These are phyloP conservation scores for Aspergillus hancockii DNA, from an alignment of 495 filamentous ascomycete genomes.

Conservation along the genomic window DNA sequence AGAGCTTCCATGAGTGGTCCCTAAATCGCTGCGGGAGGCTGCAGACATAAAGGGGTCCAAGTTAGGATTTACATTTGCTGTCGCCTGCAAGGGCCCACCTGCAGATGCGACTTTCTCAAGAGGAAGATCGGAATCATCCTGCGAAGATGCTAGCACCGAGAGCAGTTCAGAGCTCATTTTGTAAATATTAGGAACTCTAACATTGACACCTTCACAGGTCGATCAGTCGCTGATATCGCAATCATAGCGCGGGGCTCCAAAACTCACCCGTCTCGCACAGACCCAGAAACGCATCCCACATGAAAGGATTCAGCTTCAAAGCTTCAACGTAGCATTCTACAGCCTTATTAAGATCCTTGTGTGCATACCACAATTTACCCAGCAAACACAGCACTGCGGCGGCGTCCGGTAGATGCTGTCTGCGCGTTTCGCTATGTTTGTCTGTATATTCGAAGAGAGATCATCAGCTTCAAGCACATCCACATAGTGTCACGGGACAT, in stretches of 20 bases:
- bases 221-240: slow-evolving; percentile 21
- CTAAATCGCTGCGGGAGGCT: slow-evolving; percentile 41
- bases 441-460: slow-evolving; percentile 41
- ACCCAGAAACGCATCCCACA: slow-evolving; percentile 96
- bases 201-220: slow-evolving; percentile 62
- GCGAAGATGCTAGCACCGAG: slow-evolving; percentile 41
- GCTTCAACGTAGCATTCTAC: slow-evolving; percentile 83
- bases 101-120: slow-evolving; percentile 39
- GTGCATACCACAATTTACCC: slow-evolving; percentile 81
- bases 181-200: slow-evolving; percentile 83
- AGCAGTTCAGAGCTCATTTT: slow-evolving; percentile 70
- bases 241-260: neutral
- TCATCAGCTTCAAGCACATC: slow-evolving; percentile 3
- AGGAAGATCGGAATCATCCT: slow-evolving; percentile 36
- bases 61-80: slow-evolving; percentile 43
- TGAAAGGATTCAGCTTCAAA: slow-evolving; percentile 88
- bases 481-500: neutral
- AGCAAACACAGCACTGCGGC: slow-evolving; percentile 77
- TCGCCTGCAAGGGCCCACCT: slow-evolving; percentile 43
- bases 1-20: slow-evolving; percentile 47
- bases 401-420: slow-evolving; percentile 74
- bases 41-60: slow-evolving; percentile 50
- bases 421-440: slow-evolving; percentile 66
- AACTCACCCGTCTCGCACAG: slow-evolving; percentile 67
- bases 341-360: slow-evolving; percentile 78